Conservation (phyloP, 345 rosid genomes). For the Stellera chamaejasme region DNA sequence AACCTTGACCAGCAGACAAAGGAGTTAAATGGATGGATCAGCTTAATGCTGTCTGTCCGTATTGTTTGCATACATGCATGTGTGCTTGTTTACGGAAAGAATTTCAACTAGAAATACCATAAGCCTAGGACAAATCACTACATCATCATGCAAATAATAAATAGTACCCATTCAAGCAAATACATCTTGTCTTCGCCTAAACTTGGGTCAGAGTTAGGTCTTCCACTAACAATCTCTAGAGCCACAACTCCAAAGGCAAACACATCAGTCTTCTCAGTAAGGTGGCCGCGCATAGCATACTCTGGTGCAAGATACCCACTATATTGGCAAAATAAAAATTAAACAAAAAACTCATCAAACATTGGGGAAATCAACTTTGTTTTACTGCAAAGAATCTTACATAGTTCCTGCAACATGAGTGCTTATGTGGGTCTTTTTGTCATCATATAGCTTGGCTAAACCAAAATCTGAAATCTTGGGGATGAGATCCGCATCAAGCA, state of each 20-base stretch:
- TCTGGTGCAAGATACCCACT: slow-evolving; percentile 40
- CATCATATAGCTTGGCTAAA: slow-evolving; percentile 53
- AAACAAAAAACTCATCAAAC: not conserved
- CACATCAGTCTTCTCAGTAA: slow-evolving; percentile 39
- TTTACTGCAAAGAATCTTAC: slow-evolving; percentile 19
- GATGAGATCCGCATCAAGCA: slow-evolving; percentile 35
- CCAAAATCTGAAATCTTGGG: slow-evolving; percentile 64
- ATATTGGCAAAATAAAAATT: not conserved
- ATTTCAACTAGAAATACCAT: no score
- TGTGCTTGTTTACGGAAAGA: no score
- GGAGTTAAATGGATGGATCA: no score
- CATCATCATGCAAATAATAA: not conserved
- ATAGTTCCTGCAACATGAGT: slow-evolving; percentile 55
- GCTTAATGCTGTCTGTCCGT: no score
- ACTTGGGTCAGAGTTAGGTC: slow-evolving; percentile 28
- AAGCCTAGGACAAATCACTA: not conserved
- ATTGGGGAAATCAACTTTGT: not conserved
- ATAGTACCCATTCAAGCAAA: slow-evolving; percentile 47
- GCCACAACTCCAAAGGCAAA: slow-evolving; percentile 39
- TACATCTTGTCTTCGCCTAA: slow-evolving; percentile 28
- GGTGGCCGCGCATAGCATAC: slow-evolving; percentile 48
- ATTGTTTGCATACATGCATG: no score
- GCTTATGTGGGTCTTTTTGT: slow-evolving; percentile 48
- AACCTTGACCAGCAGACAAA: no score
- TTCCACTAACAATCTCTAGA: slow-evolving; percentile 33